phyloP scores from a whole-genome alignment of 106 monocot genomes.

The Dendrobium officinale region DNA sequence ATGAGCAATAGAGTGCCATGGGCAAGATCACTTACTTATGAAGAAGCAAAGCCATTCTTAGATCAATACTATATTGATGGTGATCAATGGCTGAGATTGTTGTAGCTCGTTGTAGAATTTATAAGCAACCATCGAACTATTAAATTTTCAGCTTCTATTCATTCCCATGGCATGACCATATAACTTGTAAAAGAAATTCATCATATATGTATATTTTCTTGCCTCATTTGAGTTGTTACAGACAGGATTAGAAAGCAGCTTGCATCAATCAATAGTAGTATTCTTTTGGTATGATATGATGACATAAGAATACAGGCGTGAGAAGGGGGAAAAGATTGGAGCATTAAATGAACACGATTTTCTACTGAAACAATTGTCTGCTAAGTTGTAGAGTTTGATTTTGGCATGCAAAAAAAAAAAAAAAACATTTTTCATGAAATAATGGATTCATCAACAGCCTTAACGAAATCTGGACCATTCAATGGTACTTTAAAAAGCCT shows the following conservation, averaged over 20 bases:
- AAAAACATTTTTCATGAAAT: no score
- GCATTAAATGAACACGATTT: background rate
- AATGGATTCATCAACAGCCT: no score
- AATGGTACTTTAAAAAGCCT: no score
- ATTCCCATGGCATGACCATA: background rate
- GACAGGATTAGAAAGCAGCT: background rate
- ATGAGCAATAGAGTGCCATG: slow-evolving; percentile 42
- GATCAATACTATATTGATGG: slow-evolving; percentile 59
- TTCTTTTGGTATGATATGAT: background rate
- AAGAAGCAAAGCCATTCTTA: slow-evolving; percentile 58
- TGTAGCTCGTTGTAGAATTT: slow-evolving; percentile 17
- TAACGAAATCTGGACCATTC: no score
- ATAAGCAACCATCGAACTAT: no score
- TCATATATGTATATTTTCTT: background rate
- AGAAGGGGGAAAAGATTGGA: slow-evolving; percentile 5
- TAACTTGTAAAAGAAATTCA: background rate
- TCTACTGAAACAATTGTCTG: background rate
- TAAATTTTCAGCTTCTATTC: no score
- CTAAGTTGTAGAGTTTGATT: no score
- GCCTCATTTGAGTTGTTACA: background rate
- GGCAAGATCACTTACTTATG: slow-evolving; percentile 58
- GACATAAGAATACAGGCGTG: background rate
- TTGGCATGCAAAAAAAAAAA: no score
- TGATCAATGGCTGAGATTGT: slow-evolving; percentile 62
- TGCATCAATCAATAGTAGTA: background rate